phyloP scores from a whole-genome alignment of 208 protist species.

The Herpetomonas tarakana region DNA sequence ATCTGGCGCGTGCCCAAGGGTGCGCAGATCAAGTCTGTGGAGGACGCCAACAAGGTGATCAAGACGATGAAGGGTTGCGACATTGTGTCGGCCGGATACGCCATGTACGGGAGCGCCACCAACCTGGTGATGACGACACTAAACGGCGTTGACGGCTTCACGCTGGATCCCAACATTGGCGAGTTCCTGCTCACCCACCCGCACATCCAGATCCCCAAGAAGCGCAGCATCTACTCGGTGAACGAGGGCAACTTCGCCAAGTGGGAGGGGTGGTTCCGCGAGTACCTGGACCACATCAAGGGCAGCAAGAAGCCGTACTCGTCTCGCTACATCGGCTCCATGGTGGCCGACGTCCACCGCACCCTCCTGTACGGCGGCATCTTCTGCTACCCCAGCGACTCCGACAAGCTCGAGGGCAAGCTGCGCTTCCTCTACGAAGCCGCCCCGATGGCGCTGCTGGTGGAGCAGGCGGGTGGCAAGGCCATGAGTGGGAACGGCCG shows the following conservation, averaged over 20 bases:
- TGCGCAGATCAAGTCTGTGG: constrained; percentile 73
- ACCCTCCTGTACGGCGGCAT: constrained; percentile 98
- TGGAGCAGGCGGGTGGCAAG: constrained; percentile 91
- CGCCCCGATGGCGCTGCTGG: constrained; percentile 91
- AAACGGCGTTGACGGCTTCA: constrained; percentile 93
- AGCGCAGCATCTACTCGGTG: constrained; percentile 96
- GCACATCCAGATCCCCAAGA: constrained; percentile 87
- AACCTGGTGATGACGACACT: constrained; percentile 92
- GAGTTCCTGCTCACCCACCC: constrained; percentile 97
- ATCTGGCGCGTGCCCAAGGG: constrained; percentile 80
- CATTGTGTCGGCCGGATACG: constrained; percentile 91
- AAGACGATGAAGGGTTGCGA: constrained; percentile 53
- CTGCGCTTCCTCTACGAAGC: constrained; percentile 97
- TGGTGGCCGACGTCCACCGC: constrained; percentile 98
- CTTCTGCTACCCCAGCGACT: constrained; percentile 96
- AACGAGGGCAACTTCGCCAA: constrained; percentile 94
- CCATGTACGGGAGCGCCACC: constrained; percentile 95
- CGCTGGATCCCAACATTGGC: constrained; percentile 93
- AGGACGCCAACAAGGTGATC: constrained; percentile 74
- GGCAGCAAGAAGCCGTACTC: constrained; percentile 61
- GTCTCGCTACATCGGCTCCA: constrained; percentile 90
- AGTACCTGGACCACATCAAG: constrained; percentile 75
- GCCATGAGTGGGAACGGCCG: constrained; percentile 67
- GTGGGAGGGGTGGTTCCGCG: constrained; percentile 78
- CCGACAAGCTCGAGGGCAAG: constrained; percentile 93